Percentiles rank a stretch among this genome's conserved stretches.
phyloP scores from a whole-genome alignment of 2,329 filamentous ascomycete species.

The Stromatinia cepivora region DNA sequence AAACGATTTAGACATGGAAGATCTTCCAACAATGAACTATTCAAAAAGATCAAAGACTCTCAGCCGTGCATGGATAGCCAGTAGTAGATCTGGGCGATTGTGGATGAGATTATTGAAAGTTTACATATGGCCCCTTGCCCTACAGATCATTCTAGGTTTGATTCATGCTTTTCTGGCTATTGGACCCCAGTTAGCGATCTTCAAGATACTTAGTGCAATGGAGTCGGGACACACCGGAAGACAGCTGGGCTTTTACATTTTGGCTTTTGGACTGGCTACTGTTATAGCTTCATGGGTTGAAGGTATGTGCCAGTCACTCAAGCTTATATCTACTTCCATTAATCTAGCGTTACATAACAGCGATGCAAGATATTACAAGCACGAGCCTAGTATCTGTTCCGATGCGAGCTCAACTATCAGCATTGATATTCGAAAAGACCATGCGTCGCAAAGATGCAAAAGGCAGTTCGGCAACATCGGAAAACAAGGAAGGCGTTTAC shows the following conservation, averaged over 20 bases:
- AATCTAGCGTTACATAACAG: constrained; percentile 58
- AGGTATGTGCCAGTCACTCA: constrained; percentile 26
- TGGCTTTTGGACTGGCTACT: constrained; percentile 33
- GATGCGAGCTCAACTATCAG: constrained; percentile 66
- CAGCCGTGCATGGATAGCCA: constrained; percentile 48
- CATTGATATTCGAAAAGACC: constrained; percentile 73
- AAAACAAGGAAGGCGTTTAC: constrained; percentile 11
- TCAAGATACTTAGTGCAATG: constrained; percentile 32
- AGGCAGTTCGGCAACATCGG: constrained; percentile 47
- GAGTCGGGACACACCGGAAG: constrained; percentile 20
- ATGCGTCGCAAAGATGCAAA: constrained; percentile 69
- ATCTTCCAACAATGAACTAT: constrained; percentile 61
- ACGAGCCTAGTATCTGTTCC: constrained; percentile 44
- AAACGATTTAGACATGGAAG: constrained; percentile 57
- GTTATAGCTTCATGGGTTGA: constrained; percentile 49
- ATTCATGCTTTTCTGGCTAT: constrained; percentile 27
- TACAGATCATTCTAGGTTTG: constrained; percentile 28
- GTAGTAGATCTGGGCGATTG: background rate
- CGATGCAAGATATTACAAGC: constrained; percentile 57
- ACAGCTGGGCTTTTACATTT: constrained; percentile 28
- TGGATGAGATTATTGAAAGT: constrained; percentile 48
- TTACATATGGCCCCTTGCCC: constrained; percentile 48
- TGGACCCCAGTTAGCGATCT: constrained; percentile 30
- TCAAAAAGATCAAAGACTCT: constrained; percentile 51
- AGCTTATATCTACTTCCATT: constrained; percentile 44